A percentile compares a stretch with the other conserved stretches of the same genome.
phyloP scores from a whole-genome alignment of 805 yeast genomes.

The Saccharomycopsis javanensis region DNA sequence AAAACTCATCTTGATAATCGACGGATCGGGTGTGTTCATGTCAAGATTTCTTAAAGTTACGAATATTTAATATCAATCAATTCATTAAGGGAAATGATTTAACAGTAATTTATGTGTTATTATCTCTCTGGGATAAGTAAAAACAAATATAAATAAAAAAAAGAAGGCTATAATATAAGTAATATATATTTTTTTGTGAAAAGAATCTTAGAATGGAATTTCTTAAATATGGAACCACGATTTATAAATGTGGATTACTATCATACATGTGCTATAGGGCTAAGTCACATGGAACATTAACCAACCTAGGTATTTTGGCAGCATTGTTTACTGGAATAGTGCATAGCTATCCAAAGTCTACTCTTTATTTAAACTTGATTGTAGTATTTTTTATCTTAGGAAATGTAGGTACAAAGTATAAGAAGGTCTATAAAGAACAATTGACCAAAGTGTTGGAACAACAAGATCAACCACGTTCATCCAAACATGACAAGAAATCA shows the following conservation, averaged over 20 bases:
- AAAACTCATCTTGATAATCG: background rate
- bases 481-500: slow-evolving; percentile 15
- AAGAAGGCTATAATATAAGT: too few relatives aligned
- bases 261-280: slow-evolving; percentile 23
- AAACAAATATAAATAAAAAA: too few relatives aligned
- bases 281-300: slow-evolving; percentile 28
- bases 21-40: background rate
- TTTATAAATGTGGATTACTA: background rate
- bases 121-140: background rate
- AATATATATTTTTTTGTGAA: too few relatives aligned
- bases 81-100: background rate
- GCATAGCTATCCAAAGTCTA: slow-evolving; percentile 31
- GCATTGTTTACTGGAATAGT: slow-evolving; percentile 32
- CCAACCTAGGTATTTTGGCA: slow-evolving; percentile 28
- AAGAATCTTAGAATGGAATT: background rate
- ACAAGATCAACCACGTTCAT: slow-evolving; percentile 19
- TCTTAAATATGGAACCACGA: background rate
- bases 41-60: background rate
- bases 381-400: slow-evolving; percentile 31
- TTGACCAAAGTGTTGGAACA: slow-evolving; percentile 25
- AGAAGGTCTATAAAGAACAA: slow-evolving; percentile 28
- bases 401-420: slow-evolving; percentile 32
- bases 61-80: background rate
- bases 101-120: too few relatives aligned
- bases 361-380: slow-evolving; percentile 27